Percentiles rank a stretch among this genome's conserved stretches.
Conservation (phyloP, 2,329 filamentous ascomycete genomes). For the Colletotrichum sublineola region DNA sequence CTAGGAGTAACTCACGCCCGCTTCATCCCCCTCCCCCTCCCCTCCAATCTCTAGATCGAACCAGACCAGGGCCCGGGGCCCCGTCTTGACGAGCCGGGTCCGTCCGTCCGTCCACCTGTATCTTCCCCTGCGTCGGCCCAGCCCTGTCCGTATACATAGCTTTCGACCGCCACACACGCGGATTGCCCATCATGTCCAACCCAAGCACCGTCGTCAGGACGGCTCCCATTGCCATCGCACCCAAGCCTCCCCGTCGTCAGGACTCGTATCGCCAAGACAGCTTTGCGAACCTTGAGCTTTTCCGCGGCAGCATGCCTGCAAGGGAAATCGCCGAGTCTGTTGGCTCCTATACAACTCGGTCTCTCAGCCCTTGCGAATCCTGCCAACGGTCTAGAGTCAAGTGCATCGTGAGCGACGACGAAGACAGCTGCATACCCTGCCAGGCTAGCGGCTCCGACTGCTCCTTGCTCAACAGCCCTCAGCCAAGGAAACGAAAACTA, state of each 20-base stretch:
- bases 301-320: constrained; percentile 62
- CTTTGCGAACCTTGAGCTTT: constrained; percentile 62
- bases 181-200: constrained; percentile 64
- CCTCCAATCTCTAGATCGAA: constrained; percentile 30
- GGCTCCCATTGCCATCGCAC: constrained; percentile 75
- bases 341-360: constrained; percentile 56
- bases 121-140: constrained; percentile 48
- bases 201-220: constrained; percentile 69
- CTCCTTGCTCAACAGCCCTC: constrained; percentile 82
- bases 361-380: constrained; percentile 75
- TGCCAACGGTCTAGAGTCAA: constrained; percentile 80
- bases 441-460: constrained; percentile 83
- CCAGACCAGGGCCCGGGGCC: constrained; percentile 34
- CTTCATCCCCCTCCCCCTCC: constrained; percentile 24
- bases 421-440: constrained; percentile 80
- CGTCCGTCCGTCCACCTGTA: constrained; percentile 36
- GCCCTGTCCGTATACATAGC: constrained; percentile 46
- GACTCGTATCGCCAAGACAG: constrained; percentile 62
- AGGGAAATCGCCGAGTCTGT: constrained; percentile 65
- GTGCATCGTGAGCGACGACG: constrained; percentile 81
- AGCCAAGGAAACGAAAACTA: constrained; percentile 84
- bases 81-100: constrained; percentile 44
- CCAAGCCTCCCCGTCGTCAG: constrained; percentile 65
- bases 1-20: constrained; percentile 32
- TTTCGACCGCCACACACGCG: constrained; percentile 40